A percentile compares a stretch with the other conserved stretches of the same genome.
phyloP scores from a whole-genome alignment of 257 asterid genomes.

The Solanum paucissectum region DNA sequence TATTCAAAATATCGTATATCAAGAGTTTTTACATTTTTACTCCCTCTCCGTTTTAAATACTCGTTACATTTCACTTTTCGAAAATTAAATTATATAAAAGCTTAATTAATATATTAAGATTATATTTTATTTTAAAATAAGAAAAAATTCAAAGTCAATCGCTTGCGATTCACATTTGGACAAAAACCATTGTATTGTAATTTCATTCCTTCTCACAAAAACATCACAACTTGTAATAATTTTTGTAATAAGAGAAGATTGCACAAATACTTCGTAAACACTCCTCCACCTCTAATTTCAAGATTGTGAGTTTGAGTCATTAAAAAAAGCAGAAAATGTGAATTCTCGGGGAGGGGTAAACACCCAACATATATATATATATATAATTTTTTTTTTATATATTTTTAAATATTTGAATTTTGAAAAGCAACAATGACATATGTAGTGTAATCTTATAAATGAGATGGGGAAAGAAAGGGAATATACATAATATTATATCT shows the following conservation, averaged over 20 bases:
- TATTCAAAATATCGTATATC: not conserved
- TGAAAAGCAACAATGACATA: not conserved
- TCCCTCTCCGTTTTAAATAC: not conserved
- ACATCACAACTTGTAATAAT: not conserved
- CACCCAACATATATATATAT: not conserved
- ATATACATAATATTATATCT: not conserved
- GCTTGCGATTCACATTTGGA: too few relatives aligned
- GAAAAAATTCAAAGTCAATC: too few relatives aligned
- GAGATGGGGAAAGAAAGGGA: rapidly evolving
- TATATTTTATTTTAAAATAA: too few relatives aligned
- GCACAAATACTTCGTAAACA: not conserved
- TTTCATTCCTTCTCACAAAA: not conserved
- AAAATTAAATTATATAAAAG: not conserved
- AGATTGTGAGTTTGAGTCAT: not conserved
- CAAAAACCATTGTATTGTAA: too few relatives aligned
- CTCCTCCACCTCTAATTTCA: too few relatives aligned
- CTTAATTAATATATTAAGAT: not conserved
- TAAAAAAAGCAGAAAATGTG: too few relatives aligned
- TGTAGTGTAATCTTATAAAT: not conserved
- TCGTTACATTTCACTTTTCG: not conserved
- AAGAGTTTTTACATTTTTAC: not conserved
- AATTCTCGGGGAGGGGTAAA: not conserved
- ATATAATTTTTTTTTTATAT: too few relatives aligned
- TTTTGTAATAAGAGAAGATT: too few relatives aligned
- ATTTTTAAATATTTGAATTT: too few relatives aligned